Percentiles rank a stretch among this genome's conserved stretches.
phyloP scores from a whole-genome alignment of 2,329 filamentous ascomycete genomes.

The Colletotrichum brevisporum region DNA sequence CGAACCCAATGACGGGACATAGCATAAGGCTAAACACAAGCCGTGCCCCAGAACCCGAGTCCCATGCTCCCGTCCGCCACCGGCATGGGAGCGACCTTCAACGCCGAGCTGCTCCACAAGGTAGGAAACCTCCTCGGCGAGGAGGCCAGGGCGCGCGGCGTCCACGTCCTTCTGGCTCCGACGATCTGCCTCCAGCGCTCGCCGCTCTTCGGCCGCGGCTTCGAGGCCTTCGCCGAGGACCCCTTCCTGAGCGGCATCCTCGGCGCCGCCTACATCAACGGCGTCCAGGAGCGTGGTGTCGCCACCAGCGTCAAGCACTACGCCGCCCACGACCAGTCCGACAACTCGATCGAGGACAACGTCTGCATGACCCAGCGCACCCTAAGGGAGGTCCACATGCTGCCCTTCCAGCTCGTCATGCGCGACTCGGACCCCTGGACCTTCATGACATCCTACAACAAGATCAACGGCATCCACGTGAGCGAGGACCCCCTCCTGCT shows the following conservation, averaged over 20 bases:
- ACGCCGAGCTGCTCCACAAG: slow-evolving; percentile 67
- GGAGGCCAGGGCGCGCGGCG: slow-evolving; percentile 70
- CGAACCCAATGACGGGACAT: not conserved
- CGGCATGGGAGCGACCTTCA: slow-evolving; percentile 72
- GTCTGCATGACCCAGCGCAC: slow-evolving; percentile 49
- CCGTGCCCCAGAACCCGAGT: slow-evolving; percentile 38
- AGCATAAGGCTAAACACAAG: slow-evolving; percentile 12
- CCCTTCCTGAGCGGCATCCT: slow-evolving; percentile 61
- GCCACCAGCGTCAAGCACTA: slow-evolving; percentile 63
- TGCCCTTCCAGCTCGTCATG: slow-evolving; percentile 71
- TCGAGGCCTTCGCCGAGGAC: slow-evolving; percentile 64
- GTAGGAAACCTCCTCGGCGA: slow-evolving; percentile 72
- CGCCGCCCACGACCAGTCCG: slow-evolving; percentile 49
- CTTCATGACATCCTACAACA: slow-evolving; percentile 73
- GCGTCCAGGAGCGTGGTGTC: slow-evolving; percentile 59
- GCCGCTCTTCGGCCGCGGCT: slow-evolving; percentile 63
- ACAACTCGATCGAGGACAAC: slow-evolving; percentile 44
- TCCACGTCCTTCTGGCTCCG: slow-evolving; percentile 80
- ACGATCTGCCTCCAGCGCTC: slow-evolving; percentile 65
- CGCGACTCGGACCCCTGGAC: slow-evolving; percentile 65
- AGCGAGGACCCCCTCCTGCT: slow-evolving; percentile 67
- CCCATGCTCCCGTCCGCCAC: slow-evolving; percentile 45
- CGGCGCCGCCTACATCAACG: slow-evolving; percentile 58
- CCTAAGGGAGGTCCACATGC: slow-evolving; percentile 65
- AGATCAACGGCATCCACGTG: slow-evolving; percentile 69